Conservation (phyloP, 2,329 filamentous ascomycete genomes). For the Capronia americana region DNA sequence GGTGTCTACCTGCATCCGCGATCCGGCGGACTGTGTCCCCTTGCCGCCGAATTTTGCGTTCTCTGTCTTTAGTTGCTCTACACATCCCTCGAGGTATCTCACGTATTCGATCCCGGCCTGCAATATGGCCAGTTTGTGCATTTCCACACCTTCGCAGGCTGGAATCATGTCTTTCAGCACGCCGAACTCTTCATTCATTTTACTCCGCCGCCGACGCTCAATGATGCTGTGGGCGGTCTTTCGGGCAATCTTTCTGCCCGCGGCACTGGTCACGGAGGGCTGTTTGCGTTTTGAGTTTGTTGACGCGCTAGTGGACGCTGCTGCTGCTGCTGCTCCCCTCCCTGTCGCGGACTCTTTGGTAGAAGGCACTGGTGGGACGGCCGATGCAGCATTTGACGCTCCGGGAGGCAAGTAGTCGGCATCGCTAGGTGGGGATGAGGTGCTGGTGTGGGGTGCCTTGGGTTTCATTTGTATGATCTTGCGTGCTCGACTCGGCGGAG, state of each 20-base stretch:
- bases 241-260: slow-evolving; percentile 90
- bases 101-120: slow-evolving; percentile 98
- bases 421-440: slow-evolving; percentile 34
- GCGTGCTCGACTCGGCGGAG: slow-evolving; percentile 86
- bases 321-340: slow-evolving; percentile 11
- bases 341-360: slow-evolving; percentile 35
- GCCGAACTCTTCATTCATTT: slow-evolving; percentile 99
- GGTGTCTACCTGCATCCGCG: slow-evolving; percentile 14
- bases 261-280: slow-evolving; percentile 75
- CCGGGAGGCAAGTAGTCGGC: slow-evolving; percentile 37
- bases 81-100: slow-evolving; percentile 88
- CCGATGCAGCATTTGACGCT: slow-evolving; percentile 28
- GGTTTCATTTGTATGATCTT: slow-evolving; percentile 99
- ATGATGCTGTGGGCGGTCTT: slow-evolving; percentile 97
- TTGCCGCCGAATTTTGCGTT: slow-evolving; percentile 27
- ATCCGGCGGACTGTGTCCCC: not conserved
- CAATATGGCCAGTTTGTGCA: slow-evolving; percentile 96
- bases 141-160: slow-evolving; percentile 88
- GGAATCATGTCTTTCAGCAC: slow-evolving; percentile 95
- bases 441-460: slow-evolving; percentile 57
- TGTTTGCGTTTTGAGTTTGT: slow-evolving; percentile 74
- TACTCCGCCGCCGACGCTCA: slow-evolving; percentile 84
- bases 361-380: slow-evolving; percentile 22
- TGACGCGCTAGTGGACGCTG: slow-evolving; percentile 39
- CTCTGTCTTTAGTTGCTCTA: slow-evolving; percentile 71